Conservation (phyloP, 2,329 filamentous ascomycete species). For the Diaporthe australafricana region DNA sequence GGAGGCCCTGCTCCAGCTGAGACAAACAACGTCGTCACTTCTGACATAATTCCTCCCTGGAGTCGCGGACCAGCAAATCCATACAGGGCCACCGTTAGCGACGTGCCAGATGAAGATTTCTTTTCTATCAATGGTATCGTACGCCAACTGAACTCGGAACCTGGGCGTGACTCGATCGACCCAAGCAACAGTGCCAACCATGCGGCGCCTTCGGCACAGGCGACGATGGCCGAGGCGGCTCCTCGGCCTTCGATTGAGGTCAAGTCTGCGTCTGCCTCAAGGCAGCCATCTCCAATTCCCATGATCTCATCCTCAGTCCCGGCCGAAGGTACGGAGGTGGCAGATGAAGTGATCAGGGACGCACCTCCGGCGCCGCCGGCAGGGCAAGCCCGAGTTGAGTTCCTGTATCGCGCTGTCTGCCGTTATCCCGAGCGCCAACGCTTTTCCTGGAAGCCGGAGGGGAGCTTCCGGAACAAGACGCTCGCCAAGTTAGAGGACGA, state of each 20-base stretch:
- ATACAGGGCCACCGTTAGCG: background rate
- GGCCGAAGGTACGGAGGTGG: background rate
- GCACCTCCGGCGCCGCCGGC: background rate
- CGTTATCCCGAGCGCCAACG: background rate
- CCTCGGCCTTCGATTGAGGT: background rate
- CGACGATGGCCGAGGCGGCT: background rate
- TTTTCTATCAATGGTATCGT: background rate
- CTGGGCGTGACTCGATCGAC: background rate
- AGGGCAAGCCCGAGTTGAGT: background rate
- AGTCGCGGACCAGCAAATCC: background rate
- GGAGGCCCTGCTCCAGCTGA: background rate
- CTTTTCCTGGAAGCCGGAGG: background rate
- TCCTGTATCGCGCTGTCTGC: background rate
- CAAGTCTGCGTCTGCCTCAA: background rate
- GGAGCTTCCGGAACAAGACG: background rate
- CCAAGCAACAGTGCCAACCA: background rate
- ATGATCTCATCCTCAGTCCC: background rate
- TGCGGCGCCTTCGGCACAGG: background rate
- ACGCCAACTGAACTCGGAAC: background rate
- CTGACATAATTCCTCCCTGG: background rate
- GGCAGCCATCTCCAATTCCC: background rate
- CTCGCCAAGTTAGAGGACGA: background rate
- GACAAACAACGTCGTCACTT: background rate
- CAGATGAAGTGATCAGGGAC: background rate
- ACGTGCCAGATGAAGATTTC: background rate